phyloP scores from a whole-genome alignment of 140 eudicot genomes.

The Oenanthe javanica region DNA sequence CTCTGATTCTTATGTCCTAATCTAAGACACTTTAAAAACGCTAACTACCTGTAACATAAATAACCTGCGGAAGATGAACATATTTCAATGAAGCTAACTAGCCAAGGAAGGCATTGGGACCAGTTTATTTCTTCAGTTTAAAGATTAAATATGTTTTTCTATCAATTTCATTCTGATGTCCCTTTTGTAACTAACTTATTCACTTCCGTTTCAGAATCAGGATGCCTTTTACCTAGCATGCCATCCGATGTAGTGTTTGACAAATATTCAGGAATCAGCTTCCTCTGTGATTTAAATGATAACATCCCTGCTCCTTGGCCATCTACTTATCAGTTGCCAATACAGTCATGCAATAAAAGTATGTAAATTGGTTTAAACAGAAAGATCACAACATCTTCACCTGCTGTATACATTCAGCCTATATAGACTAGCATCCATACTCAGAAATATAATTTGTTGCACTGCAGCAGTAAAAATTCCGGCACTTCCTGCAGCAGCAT shows the following conservation, averaged over 20 bases:
- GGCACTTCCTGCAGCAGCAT: too few species aligned
- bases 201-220: slow-evolving; percentile 40
- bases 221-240: slow-evolving; percentile 92
- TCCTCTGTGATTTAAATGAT: slow-evolving; percentile 85
- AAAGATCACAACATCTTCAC: too few species aligned
- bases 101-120: background rate
- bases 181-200: too few species aligned
- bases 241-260: slow-evolving; percentile 91
- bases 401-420: too few species aligned
- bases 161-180: too few species aligned
- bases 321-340: slow-evolving; percentile 50
- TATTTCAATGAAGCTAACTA: background rate
- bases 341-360: slow-evolving; percentile 85
- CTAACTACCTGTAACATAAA: background rate
- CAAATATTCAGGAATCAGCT: slow-evolving; percentile 57
- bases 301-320: slow-evolving; percentile 98
- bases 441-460: too few species aligned
- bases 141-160: too few species aligned
- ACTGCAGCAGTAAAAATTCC: too few species aligned
- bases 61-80: background rate
- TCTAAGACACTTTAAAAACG: background rate
- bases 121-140: too few species aligned
- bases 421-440: too few species aligned
- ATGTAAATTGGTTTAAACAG: slow-evolving; percentile 8
- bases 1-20: background rate